A percentile compares a stretch with the other conserved stretches of the same genome.
Conservation (phyloP, 148 eudicot species). For the Camellia sinensis region DNA sequence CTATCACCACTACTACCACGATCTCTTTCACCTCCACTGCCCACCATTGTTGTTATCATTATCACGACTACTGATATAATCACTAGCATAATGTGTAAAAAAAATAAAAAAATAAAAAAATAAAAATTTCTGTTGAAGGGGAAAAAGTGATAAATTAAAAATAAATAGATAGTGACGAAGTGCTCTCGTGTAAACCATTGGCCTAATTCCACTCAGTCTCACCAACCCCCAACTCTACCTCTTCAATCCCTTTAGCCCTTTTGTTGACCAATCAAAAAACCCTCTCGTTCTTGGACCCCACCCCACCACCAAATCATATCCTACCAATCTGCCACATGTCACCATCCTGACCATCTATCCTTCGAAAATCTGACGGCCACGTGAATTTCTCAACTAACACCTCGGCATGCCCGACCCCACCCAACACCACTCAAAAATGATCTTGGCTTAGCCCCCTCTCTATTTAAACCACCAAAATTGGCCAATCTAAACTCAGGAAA, state of each 20-base stretch:
- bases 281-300: not conserved
- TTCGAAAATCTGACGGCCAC: conserved; percentile 20
- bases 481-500: conserved; percentile 9
- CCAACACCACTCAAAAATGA: not conserved
- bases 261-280: not conserved
- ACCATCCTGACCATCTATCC: not conserved
- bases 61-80: too few relatives aligned
- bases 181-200: not conserved
- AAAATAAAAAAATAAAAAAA: too few relatives aligned
- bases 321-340: conserved; percentile 13
- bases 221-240: not conserved
- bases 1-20: too few relatives aligned
- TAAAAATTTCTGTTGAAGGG: too few relatives aligned
- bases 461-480: conserved; percentile 18
- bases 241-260: not conserved
- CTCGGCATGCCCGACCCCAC: not conserved
- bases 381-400: conserved; percentile 23
- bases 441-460: not conserved
- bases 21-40: too few relatives aligned
- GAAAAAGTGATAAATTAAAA: too few relatives aligned
- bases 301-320: not conserved
- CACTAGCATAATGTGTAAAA: too few relatives aligned
- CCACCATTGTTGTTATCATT: too few relatives aligned
- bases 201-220: not conserved
- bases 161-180: not conserved